Evolutionary conservation across 306 rosid species (phyloP).

Genomic region (Dryas drummondii): DNA sequence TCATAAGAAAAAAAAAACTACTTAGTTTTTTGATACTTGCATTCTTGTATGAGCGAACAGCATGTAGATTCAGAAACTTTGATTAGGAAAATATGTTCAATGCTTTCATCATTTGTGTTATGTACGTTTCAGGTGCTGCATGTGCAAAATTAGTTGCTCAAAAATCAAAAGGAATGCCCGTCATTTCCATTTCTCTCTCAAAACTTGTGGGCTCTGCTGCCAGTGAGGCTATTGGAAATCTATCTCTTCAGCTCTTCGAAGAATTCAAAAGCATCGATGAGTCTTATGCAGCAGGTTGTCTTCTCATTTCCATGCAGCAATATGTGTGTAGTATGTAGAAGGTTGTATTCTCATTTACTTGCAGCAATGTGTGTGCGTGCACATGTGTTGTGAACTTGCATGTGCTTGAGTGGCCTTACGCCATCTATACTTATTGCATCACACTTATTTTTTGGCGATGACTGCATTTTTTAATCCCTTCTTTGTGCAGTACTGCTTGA

Average conservation of each 20-base stretch:
- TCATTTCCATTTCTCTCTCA: constrained; percentile 61
- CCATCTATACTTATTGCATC: background rate
- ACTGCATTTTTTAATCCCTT: background rate
- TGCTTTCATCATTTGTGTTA: constrained; percentile 14
- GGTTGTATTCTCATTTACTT: background rate
- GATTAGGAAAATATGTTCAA: constrained; percentile 12
- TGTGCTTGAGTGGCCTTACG: background rate
- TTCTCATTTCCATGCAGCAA: constrained; percentile 4
- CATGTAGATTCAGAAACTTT: background rate
- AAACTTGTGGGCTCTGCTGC: constrained; percentile 66
- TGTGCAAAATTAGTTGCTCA: constrained; percentile 69
- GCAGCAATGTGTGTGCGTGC: background rate
- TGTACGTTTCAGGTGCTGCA: constrained; percentile 43
- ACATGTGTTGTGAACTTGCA: background rate
- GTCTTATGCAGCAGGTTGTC: constrained; percentile 51
- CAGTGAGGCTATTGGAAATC: constrained; percentile 51
- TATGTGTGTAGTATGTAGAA: background rate
- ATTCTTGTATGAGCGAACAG: background rate
- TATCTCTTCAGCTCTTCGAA: constrained; percentile 58
- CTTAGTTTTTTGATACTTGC: background rate
- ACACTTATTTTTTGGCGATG: background rate
- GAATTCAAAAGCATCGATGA: constrained; percentile 45
- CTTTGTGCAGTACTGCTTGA: background rate
- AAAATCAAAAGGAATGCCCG: constrained; percentile 88
- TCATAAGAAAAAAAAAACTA: background rate